These are phyloP conservation scores for Chaetomium olivaceum DNA, from an alignment of 2,329 filamentous ascomycete genomes.

Conservation along the genomic window DNA sequence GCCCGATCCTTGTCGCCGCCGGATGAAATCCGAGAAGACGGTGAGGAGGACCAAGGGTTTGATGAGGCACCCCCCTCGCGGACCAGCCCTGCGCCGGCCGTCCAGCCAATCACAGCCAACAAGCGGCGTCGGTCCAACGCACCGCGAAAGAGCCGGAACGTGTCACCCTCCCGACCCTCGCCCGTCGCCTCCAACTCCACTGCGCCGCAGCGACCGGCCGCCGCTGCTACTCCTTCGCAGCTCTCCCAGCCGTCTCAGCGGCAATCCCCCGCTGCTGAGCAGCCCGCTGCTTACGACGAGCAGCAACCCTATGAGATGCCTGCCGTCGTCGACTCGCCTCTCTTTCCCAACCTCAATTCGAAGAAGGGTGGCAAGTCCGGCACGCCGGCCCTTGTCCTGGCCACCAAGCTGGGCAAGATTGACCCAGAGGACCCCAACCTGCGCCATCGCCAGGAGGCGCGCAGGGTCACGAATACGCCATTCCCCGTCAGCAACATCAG, in stretches of 20 bases:
- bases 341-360: conserved; percentile 32
- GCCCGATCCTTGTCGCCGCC: conserved; percentile 37
- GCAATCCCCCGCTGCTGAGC: conserved; percentile 26
- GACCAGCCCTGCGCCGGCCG: conserved; percentile 29
- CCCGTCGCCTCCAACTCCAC: conserved; percentile 26
- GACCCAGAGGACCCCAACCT: conserved; percentile 34
- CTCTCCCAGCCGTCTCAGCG: conserved; percentile 10
- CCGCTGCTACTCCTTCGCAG: conserved; percentile 16
- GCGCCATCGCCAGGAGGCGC: conserved; percentile 35
- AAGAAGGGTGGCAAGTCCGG: conserved; percentile 37
- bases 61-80: conserved; percentile 30
- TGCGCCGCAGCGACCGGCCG: conserved; percentile 24
- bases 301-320: conserved; percentile 35
- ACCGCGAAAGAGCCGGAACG: conserved; percentile 37
- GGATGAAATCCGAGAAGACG: conserved; percentile 24
- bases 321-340: conserved; percentile 32
- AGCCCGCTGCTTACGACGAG: conserved; percentile 26
- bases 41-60: conserved; percentile 24
- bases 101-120: conserved; percentile 35
- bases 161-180: conserved; percentile 31
- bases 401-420: conserved; percentile 33
- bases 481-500: conserved; percentile 20
- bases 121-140: conserved; percentile 34
- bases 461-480: conserved; percentile 36
- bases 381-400: conserved; percentile 24